phyloP scores from a whole-genome alignment of 306 rosid species.

The Hylodesmum podocarpum region DNA sequence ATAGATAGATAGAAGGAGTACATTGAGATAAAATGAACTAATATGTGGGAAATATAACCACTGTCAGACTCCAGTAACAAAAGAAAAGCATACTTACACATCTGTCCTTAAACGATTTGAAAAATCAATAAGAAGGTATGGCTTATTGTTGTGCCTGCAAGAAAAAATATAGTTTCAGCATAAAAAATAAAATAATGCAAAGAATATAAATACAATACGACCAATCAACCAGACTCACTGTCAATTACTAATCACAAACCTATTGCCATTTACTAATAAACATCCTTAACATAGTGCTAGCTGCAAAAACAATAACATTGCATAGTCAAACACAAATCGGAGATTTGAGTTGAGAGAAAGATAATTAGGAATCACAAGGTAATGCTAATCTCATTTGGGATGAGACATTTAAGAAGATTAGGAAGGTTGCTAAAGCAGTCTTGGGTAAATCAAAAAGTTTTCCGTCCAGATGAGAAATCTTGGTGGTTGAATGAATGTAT shows the following conservation, averaged over 20 bases:
- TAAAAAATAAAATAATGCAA: slow-evolving; percentile 1
- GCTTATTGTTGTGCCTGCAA: slow-evolving; percentile 59
- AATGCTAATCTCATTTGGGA: not conserved
- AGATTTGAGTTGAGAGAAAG: not conserved
- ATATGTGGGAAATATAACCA: not conserved
- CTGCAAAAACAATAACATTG: not conserved
- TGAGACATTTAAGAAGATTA: not conserved
- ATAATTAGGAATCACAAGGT: not conserved
- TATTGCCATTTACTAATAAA: not conserved
- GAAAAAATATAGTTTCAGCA: slow-evolving; percentile 23
- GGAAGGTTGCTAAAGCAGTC: not conserved
- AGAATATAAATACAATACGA: not conserved
- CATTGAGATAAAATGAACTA: not conserved
- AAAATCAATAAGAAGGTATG: slow-evolving; percentile 89
- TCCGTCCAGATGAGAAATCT: not conserved
- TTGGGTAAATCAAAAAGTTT: not conserved
- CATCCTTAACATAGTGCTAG: not conserved
- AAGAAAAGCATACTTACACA: slow-evolving; percentile 58
- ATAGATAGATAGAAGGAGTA: no score
- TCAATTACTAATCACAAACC: not conserved
- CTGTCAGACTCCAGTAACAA: not conserved
- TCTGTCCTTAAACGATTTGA: slow-evolving; percentile 60
- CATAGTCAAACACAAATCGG: not conserved
- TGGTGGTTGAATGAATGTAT: not conserved
- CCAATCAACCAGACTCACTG: not conserved